Evolutionary conservation across 176 grass and related monocot species (phyloP), one percentile per base, ranked within the genome.

Genomic region (Avena sativa): DNA sequence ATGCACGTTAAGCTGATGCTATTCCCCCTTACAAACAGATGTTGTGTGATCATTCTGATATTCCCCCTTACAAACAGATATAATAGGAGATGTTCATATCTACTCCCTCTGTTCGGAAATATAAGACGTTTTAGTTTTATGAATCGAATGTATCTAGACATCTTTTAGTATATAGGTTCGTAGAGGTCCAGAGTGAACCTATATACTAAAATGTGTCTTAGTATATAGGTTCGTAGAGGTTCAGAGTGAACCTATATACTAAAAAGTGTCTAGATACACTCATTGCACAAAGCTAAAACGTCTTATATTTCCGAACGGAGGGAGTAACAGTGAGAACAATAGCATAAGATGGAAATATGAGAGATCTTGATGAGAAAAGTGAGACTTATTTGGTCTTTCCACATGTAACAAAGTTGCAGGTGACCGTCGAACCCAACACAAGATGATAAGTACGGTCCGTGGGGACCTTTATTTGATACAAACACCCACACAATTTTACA

Each of bases 391-490:
- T 58, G 13, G 14, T 69, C 2, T 47, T 38, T 70, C 17, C 67
- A 46, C 79, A 36, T 77, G 0, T 30, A 20, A 34, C 47, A n/a
- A 68, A 20, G 8, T 55, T 50, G 17, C 1, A 8, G 3, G 14
- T 19, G 16, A 64, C 46, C 17, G 15, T 6, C 19, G 11, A 36
- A 65, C 25, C 23, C 4, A 16, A 25, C 26, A 50, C 44, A 74
- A 14, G 23, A 38, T 36, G 40, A 53, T 50, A 44, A 40, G 12
- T 48, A 71, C 14, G 17, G 58, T 68, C 10, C 7, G 6, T 36
- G n/a, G 62, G n/a, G 62, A n/a, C 61, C 21, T 66, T 81, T 81
- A 81, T 81, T 51, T 20, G 61, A 12, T n/a, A 25, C 47, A 52
- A 32, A 19, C 79, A 80, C 28, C 21, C 12, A 44, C n/a, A 36